Conservation (phyloP, 768 basidiomycete species). For the Amanita brunnescens region DNA sequence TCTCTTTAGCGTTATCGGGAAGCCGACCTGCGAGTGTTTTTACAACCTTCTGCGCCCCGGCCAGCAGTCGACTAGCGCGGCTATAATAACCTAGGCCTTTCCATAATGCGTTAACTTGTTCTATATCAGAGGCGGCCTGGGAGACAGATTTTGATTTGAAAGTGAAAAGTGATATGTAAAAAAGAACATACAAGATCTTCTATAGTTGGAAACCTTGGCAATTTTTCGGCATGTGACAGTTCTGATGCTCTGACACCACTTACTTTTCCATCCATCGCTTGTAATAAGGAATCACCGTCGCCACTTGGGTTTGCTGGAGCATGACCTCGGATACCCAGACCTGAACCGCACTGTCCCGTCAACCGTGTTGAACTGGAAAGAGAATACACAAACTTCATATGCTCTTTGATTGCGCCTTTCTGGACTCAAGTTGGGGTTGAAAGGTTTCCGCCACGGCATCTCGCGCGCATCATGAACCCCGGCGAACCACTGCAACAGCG, state of each 20-base stretch:
- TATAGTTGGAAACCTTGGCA: conserved; percentile 70
- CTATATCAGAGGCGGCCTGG: conserved; percentile 62
- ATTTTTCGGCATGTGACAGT: conserved; percentile 9
- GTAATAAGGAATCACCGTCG: conserved; percentile 91
- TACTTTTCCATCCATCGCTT: conserved; percentile 79
- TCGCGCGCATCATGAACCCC: conserved; percentile 55
- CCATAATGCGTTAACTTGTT: conserved; percentile 86
- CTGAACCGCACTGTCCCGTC: conserved; percentile 24
- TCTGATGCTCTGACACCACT: conserved; percentile 13
- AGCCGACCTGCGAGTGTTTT: conserved; percentile 57
- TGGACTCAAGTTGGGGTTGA: conserved; percentile 39
- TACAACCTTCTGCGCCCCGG: conserved; percentile 77
- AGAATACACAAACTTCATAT: conserved; percentile 59
- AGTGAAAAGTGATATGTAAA: conserved; percentile 7
- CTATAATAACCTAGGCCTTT: conserved; percentile 90
- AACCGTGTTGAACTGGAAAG: background rate
- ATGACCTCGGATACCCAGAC: conserved; percentile 92
- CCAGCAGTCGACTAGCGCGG: conserved; percentile 71
- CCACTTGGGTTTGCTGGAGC: conserved; percentile 94
- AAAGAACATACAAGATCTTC: conserved; percentile 50
- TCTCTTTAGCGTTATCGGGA: conserved; percentile 69
- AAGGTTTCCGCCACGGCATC: conserved; percentile 91
- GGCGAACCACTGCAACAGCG: conserved; percentile 66
- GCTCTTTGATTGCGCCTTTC: conserved; percentile 76
- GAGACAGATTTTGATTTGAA: conserved; percentile 8